Evolutionary conservation across 495 filamentous ascomycete species (phyloP).

Genomic region (Penicillium canariense): DNA sequence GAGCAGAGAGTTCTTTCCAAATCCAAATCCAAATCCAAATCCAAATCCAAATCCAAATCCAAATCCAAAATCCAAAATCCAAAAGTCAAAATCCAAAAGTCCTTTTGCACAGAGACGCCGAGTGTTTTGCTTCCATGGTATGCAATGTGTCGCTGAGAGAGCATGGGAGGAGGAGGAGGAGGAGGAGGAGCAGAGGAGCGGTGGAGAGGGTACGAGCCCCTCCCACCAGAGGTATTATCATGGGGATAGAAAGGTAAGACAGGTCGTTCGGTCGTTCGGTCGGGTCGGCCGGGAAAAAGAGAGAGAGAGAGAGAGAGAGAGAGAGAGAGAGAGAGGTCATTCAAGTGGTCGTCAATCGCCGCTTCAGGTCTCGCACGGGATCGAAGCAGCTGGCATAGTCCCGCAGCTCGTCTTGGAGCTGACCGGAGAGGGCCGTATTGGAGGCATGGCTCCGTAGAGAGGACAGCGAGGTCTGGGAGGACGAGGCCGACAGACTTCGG

Average conservation of each 20-base stretch:
- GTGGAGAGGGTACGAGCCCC: too few species aligned
- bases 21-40: not conserved
- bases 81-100: not conserved
- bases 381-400: constrained; percentile 89
- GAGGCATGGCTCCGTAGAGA: constrained; percentile 68
- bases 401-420: constrained; percentile 75
- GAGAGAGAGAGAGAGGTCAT: not conserved
- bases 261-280: too few species aligned
- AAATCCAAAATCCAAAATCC: constrained; percentile 7
- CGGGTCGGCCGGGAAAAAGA: too few species aligned
- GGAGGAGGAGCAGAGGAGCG: too few species aligned
- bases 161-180: too few species aligned
- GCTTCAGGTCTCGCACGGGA: constrained; percentile 65
- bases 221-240: too few species aligned
- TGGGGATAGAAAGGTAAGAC: too few species aligned
- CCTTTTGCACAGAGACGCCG: not conserved
- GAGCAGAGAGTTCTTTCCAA: constrained; percentile 1
- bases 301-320: constrained; percentile 3
- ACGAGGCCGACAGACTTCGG: constrained; percentile 65
- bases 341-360: constrained; percentile 51
- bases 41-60: constrained; percentile 1
- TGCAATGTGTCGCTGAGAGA: constrained; percentile 13
- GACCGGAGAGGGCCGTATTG: constrained; percentile 61
- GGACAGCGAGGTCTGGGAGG: constrained; percentile 80
- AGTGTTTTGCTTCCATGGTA: constrained; percentile 5